phyloP scores from a whole-genome alignment of 176 grass and related monocot species.

The Carex cristatella region DNA sequence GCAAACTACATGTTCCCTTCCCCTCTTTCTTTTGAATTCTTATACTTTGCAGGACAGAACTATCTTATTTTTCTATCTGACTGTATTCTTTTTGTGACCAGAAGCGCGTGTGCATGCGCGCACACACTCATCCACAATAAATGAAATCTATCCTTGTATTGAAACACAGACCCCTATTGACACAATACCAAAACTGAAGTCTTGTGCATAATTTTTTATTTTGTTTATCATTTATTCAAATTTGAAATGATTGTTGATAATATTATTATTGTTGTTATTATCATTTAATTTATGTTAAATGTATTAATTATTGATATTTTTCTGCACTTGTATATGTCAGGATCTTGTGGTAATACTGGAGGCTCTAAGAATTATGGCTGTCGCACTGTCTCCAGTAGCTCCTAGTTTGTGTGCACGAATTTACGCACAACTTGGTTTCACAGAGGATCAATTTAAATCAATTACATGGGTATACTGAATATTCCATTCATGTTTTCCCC shows the following conservation, averaged over 20 bases:
- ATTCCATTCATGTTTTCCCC: neutral
- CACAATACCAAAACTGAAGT: constrained; percentile 1
- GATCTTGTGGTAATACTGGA: constrained; percentile 95
- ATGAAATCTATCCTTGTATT: neutral
- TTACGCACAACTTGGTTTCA: constrained; percentile 79
- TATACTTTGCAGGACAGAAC: neutral
- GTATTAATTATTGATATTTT: neutral
- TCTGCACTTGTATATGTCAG: constrained; percentile 35
- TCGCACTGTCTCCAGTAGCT: constrained; percentile 65
- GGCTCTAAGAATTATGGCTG: constrained; percentile 85
- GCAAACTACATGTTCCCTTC: neutral
- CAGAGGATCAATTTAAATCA: constrained; percentile 60
- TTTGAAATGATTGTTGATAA: neutral
- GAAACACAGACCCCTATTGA: neutral
- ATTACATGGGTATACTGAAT: constrained; percentile 65
- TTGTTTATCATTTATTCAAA: neutral
- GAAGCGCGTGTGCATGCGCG: neutral
- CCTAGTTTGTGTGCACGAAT: constrained; percentile 81
- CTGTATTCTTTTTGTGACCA: neutral
- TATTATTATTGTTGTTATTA: neutral
- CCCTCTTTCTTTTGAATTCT: neutral
- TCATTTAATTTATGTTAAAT: neutral
- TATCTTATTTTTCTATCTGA: neutral
- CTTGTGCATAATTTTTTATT: neutral
- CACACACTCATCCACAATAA: neutral